Evolutionary conservation across 352 stramenopile genomes (phyloP).

Genomic region (Pythium biforme): DNA sequence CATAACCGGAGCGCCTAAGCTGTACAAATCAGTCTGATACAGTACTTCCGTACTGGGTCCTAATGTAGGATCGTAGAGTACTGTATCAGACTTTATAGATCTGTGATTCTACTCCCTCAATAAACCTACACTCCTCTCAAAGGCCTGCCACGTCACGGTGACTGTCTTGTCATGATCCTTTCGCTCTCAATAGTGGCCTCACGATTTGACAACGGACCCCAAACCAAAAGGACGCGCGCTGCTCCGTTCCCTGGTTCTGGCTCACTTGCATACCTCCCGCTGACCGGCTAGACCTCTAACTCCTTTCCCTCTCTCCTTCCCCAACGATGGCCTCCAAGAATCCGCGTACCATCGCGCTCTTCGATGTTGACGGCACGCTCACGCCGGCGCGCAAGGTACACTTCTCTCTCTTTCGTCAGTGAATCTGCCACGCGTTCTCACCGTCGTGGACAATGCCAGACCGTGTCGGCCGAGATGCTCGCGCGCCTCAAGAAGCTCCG

Average conservation of each 20-base stretch:
- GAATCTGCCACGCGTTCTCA: too few relatives aligned
- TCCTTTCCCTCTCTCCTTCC: too few relatives aligned
- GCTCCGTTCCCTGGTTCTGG: background rate
- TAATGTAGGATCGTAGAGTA: background rate
- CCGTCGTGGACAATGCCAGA: slow-evolving; percentile 25
- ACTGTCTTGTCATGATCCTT: slow-evolving; percentile 4
- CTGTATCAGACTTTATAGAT: background rate
- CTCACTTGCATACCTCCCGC: slow-evolving; percentile 6
- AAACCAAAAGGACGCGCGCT: background rate
- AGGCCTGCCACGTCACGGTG: slow-evolving; percentile 5
- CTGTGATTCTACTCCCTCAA: too few relatives aligned
- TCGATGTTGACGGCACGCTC: slow-evolving; percentile 99
- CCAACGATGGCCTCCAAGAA: slow-evolving; percentile 56
- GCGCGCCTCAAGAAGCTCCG: slow-evolving; percentile 93
- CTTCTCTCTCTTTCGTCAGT: too few relatives aligned
- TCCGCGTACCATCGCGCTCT: slow-evolving; percentile 95
- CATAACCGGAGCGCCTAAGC: background rate
- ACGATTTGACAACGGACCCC: background rate
- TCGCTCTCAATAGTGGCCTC: slow-evolving; percentile 19
- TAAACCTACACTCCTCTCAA: too few relatives aligned
- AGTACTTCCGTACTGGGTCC: background rate
- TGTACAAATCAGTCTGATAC: slow-evolving; percentile 7
- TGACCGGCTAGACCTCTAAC: slow-evolving; percentile 1
- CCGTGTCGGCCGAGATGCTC: slow-evolving; percentile 91
- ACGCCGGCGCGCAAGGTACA: slow-evolving; percentile 92